Conservation (phyloP, 1,284 basidiomycete species). For the Earliella scabrosa region DNA sequence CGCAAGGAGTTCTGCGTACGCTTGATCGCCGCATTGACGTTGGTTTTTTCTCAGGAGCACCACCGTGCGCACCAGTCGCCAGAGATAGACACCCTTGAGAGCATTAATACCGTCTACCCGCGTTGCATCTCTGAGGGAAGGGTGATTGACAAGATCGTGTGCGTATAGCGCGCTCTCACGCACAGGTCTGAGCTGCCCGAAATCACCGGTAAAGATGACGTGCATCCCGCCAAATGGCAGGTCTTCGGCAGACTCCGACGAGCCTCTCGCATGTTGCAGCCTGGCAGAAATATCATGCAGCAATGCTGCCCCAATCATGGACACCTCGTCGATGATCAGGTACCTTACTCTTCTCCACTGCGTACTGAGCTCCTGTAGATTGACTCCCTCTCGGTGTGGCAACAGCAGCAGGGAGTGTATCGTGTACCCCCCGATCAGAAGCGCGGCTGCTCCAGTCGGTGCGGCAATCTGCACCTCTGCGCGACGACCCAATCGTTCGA, state of each 20-base stretch:
- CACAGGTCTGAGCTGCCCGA: constrained; percentile 17
- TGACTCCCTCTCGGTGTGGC: neutral
- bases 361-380: neutral
- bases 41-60: neutral
- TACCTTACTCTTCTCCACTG: neutral
- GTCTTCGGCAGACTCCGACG: neutral
- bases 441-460: constrained; percentile 13
- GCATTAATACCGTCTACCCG: neutral
- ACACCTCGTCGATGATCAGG: constrained; percentile 6
- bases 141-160: neutral
- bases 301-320: constrained; percentile 3
- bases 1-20: neutral
- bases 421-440: constrained; percentile 14
- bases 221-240: constrained; percentile 18
- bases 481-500: neutral
- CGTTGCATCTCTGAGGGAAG: neutral
- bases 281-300: neutral
- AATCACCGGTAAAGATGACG: constrained; percentile 20
- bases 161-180: neutral
- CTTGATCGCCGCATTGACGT: neutral
- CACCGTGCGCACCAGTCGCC: no score
- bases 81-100: neutral
- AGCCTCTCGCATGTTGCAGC: constrained; percentile 1
- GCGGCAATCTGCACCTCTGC: constrained; percentile 7
- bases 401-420: constrained; percentile 16